Evolutionary conservation across 805 yeast species (phyloP).

Genomic region (Ogataea naganishii): DNA sequence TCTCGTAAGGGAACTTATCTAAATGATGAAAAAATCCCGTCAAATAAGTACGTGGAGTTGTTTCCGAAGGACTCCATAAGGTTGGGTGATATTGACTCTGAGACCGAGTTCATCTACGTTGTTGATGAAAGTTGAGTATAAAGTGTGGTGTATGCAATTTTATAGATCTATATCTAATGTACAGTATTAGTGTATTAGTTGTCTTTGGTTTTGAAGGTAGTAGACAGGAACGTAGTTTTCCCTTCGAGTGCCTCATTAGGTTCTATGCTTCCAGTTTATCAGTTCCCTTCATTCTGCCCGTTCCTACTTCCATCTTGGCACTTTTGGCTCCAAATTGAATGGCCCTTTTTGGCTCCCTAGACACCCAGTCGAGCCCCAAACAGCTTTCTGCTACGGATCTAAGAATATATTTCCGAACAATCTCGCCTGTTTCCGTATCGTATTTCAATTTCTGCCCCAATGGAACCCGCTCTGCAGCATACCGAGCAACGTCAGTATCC

Average conservation of each 20-base stretch:
- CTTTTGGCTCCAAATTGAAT: constrained; percentile 94
- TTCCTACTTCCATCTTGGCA: constrained; percentile 84
- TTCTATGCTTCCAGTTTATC: constrained; percentile 26
- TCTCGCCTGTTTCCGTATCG: constrained; percentile 25
- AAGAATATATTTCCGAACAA: constrained; percentile 43
- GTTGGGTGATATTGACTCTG: constrained; percentile 18
- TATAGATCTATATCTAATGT: background rate
- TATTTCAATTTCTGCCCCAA: constrained; percentile 34
- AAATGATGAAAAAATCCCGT: constrained; percentile 18
- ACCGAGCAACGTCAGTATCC: constrained; percentile 50
- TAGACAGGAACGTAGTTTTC: constrained; percentile 2
- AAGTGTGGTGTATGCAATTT: constrained; percentile 1
- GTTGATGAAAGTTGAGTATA: constrained; percentile 2
- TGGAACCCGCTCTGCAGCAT: constrained; percentile 38
- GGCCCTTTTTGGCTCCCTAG: constrained; percentile 80
- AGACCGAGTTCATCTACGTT: constrained; percentile 10
- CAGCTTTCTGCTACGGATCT: constrained; percentile 45
- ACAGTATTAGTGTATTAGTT: background rate
- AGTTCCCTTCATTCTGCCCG: constrained; percentile 71
- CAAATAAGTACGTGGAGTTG: constrained; percentile 16
- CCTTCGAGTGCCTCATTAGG: background rate
- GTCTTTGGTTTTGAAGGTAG: background rate
- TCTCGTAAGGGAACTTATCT: constrained; percentile 23
- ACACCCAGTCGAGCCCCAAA: constrained; percentile 37
- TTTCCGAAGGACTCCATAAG: constrained; percentile 14